These are phyloP conservation scores for Dioszegia aurantiaca DNA, from an alignment of 768 basidiomycete genomes.

Conservation along the genomic window DNA sequence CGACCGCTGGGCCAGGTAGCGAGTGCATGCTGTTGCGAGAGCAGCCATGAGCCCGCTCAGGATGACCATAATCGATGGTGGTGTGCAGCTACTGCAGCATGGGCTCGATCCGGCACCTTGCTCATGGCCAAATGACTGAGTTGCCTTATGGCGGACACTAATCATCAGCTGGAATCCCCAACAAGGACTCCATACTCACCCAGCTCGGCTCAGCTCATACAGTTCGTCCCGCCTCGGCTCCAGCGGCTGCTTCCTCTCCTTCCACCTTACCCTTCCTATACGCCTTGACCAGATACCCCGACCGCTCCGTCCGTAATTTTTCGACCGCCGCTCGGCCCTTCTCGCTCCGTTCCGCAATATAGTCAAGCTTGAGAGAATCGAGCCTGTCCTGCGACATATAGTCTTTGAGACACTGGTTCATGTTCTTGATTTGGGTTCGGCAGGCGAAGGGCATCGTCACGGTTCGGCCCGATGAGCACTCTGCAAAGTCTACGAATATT, in stretches of 20 bases:
- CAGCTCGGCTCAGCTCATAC: neutral
- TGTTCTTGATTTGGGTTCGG: slow-evolving; percentile 31
- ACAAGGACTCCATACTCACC: too few relatives aligned
- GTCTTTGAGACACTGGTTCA: slow-evolving; percentile 41
- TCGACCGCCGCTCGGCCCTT: slow-evolving; percentile 38
- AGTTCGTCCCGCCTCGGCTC: neutral
- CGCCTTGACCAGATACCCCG: slow-evolving; percentile 24
- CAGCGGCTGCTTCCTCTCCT: neutral
- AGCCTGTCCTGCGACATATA: slow-evolving; percentile 36
- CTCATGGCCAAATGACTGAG: too few relatives aligned
- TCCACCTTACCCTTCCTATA: slow-evolving; percentile 23
- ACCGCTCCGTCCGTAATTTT: slow-evolving; percentile 23
- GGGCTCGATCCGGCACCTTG: too few relatives aligned
- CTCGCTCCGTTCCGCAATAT: slow-evolving; percentile 41
- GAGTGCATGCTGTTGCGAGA: too few relatives aligned
- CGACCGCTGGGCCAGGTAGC: too few relatives aligned
- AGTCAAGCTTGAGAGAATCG: slow-evolving; percentile 39
- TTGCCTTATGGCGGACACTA: too few relatives aligned
- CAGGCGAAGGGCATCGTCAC: slow-evolving; percentile 42
- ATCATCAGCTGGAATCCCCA: too few relatives aligned
- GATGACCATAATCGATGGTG: too few relatives aligned
- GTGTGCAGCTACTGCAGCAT: too few relatives aligned
- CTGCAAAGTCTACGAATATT: slow-evolving; percentile 34
- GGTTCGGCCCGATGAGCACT: slow-evolving; percentile 40
- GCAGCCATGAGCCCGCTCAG: too few relatives aligned